Conservation (phyloP, 2,329 filamentous ascomycete genomes). For the Teratosphaeria destructans region DNA sequence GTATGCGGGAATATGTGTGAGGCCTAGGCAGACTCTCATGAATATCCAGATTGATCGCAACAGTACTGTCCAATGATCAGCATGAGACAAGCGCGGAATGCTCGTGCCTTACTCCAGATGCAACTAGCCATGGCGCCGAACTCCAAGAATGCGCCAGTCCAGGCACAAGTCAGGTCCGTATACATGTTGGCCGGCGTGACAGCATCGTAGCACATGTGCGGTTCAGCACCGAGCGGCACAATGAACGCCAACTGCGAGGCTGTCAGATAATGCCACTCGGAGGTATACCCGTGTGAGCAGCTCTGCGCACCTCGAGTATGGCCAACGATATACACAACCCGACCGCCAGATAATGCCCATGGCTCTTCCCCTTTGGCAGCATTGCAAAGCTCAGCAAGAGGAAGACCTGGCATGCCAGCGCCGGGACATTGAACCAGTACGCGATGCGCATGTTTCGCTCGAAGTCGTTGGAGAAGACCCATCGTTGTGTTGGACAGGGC, state of each 20-base stretch:
- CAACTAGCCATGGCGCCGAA: constrained; percentile 74
- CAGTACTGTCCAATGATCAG: constrained; percentile 42
- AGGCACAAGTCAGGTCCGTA: constrained; percentile 68
- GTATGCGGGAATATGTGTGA: constrained; percentile 72
- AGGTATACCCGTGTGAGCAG: neutral
- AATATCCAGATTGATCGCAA: constrained; percentile 80
- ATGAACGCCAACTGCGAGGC: constrained; percentile 63
- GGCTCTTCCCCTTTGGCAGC: constrained; percentile 71
- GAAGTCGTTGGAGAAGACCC: constrained; percentile 52
- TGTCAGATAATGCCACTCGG: neutral
- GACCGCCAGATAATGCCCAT: constrained; percentile 59
- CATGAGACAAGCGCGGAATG: neutral
- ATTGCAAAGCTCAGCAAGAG: constrained; percentile 67
- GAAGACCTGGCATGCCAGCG: constrained; percentile 61
- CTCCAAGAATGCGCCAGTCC: constrained; percentile 75
- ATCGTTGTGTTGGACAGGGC: constrained; percentile 78
- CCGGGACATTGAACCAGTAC: constrained; percentile 68
- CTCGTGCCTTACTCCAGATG: constrained; percentile 51
- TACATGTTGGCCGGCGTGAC: constrained; percentile 94
- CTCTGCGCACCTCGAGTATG: constrained; percentile 5
- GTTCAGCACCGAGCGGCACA: constrained; percentile 67
- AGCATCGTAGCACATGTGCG: constrained; percentile 71
- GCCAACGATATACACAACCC: constrained; percentile 31
- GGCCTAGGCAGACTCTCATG: constrained; percentile 92
- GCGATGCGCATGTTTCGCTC: constrained; percentile 56